phyloP scores from a whole-genome alignment of 352 stramenopile genomes.

The Pythium aristosporum region DNA sequence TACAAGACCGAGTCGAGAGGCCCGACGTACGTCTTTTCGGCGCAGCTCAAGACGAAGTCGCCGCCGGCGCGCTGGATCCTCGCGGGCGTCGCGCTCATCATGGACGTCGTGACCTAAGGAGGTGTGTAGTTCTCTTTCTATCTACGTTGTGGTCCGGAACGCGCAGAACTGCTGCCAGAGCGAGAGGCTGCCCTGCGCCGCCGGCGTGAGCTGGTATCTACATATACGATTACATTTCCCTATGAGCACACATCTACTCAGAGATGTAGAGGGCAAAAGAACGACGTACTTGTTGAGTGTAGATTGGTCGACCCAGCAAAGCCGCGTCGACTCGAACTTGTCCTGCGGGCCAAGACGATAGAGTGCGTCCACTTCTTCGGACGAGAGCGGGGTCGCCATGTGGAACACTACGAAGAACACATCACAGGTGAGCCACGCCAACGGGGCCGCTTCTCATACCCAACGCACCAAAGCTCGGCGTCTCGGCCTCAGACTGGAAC shows the following conservation, averaged over 20 bases:
- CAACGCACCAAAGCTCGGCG: constrained; percentile 68
- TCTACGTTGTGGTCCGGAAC: constrained; percentile 6
- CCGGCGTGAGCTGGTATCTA: constrained; percentile 20
- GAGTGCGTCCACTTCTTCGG: constrained; percentile 21
- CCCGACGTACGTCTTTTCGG: constrained; percentile 97
- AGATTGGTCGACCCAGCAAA: constrained; percentile 41
- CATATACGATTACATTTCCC: background rate
- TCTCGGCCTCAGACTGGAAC: constrained; percentile 61
- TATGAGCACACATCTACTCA: background rate
- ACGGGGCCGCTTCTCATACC: no score
- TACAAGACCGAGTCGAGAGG: constrained; percentile 97
- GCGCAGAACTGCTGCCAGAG: constrained; percentile 25
- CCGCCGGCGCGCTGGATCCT: constrained; percentile 93
- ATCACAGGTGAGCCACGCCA: background rate
- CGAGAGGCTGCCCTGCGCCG: constrained; percentile 24
- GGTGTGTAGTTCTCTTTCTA: background rate
- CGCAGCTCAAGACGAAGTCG: constrained; percentile 97
- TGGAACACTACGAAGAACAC: constrained; percentile 47
- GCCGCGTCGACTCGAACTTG: constrained; percentile 40
- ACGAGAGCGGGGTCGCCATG: constrained; percentile 35
- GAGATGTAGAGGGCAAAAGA: background rate
- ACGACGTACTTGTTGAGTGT: constrained; percentile 5
- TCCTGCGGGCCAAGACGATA: constrained; percentile 27
- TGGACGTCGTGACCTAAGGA: constrained; percentile 79
- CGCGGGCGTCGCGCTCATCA: constrained; percentile 95